phyloP scores from a whole-genome alignment of 2,329 filamentous ascomycete genomes.

The Stemphylium beticola region DNA sequence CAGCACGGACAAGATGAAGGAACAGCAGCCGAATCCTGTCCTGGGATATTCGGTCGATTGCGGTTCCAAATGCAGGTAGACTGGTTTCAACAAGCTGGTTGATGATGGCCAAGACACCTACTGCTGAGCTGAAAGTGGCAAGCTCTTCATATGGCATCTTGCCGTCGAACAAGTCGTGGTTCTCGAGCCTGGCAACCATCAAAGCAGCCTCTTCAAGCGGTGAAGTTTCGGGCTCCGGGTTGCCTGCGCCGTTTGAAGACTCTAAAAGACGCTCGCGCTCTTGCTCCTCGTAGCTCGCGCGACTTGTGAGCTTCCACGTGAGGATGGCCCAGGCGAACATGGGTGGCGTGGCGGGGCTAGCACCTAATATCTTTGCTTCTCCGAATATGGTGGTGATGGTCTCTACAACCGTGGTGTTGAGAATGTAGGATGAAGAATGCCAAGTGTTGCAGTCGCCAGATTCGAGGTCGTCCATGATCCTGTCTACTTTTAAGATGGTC shows the following conservation, averaged over 20 bases:
- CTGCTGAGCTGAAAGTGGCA: constrained; percentile 31
- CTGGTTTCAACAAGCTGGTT: constrained; percentile 34
- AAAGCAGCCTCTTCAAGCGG: constrained; percentile 38
- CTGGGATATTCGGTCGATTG: constrained; percentile 61
- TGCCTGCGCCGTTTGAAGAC: constrained; percentile 18
- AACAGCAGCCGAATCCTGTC: constrained; percentile 69
- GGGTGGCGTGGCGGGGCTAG: constrained; percentile 72
- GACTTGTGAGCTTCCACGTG: constrained; percentile 33
- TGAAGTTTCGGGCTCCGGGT: constrained; percentile 21
- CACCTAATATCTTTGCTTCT: constrained; percentile 58
- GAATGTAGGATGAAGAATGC: constrained; percentile 65
- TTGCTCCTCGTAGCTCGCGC: constrained; percentile 32
- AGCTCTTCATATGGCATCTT: constrained; percentile 35
- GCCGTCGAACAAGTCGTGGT: constrained; percentile 35
- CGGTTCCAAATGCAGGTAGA: constrained; percentile 53
- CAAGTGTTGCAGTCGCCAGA: constrained; percentile 34
- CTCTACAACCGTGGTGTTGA: constrained; percentile 72
- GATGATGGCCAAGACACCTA: constrained; percentile 34
- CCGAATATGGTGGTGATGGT: constrained; percentile 76
- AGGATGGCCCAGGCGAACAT: constrained; percentile 84
- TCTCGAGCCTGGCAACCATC: constrained; percentile 30
- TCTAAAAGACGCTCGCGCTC: constrained; percentile 38
- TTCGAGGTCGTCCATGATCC: constrained; percentile 59
- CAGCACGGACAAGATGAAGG: constrained; percentile 73
- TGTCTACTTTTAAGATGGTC: constrained; percentile 71